Evolutionary conservation across 768 basidiomycete genomes (phyloP), one percentile per base, ranked within the genome.

Genomic region (Solioccasus polychromus): DNA sequence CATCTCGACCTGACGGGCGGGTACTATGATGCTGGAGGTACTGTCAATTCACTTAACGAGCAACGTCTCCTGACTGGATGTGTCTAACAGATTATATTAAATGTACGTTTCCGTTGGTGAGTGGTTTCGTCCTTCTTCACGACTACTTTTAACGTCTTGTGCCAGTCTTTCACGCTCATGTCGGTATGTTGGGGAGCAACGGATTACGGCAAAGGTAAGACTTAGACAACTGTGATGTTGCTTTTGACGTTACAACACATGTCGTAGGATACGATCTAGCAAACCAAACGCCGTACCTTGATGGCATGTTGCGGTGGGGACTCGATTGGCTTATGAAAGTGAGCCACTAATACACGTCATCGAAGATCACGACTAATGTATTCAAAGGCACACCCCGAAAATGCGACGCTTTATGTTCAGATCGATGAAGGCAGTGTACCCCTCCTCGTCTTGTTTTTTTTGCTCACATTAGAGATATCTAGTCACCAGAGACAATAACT

Each of bases 301-400:
- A 96, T 57, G 79, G 80, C 50, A 92, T 88, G 74, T 69, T 95
- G 42, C 80, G 92, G 48, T 95, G 90, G 89, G 86, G 92, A 20
- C 76, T 92, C 35, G 86, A 92, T 65, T 96, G 92, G 91, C 70
- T 94, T 41, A 90, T 94, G 42, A 91, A 89, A 73, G 92, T 85
- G 46, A 50, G 72, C 41, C n/a, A 15, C n/a, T 3, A 11, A 17
- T 39, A n/a, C 24, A 5, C 25, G 20, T 38, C 20, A 42, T 35
- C 9, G 12, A 35, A 24, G 29, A 11, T 8, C 18, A 8, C 17
- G 36, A 25, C 25, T 38, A 18, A 42, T 37, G 15, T 45, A 29
- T 50, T 31, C 19, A 25, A 56, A 93, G 89, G 92, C 89, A 8
- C 92, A 96, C 63, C 82, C 92, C 1, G 67, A 77, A 17, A 72